A percentile compares a stretch with the other conserved stretches of the same genome.
phyloP scores from a whole-genome alignment of 2,329 filamentous ascomycete genomes.

The Talaromyces verruculosus region DNA sequence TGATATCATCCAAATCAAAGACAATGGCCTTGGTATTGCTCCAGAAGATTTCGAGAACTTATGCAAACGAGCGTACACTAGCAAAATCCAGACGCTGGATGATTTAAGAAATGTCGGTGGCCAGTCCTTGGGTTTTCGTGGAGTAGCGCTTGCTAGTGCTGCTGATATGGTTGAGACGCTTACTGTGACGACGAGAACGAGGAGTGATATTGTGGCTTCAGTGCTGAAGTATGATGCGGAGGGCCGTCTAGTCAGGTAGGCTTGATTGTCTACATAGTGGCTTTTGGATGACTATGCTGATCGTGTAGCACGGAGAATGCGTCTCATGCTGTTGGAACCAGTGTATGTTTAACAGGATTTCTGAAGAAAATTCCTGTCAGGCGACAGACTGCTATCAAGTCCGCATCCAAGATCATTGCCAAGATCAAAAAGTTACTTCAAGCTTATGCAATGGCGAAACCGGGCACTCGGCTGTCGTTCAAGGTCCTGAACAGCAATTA shows the following conservation, averaged over 20 bases:
- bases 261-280: neutral
- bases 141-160: slow-evolving; percentile 63
- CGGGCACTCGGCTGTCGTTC: slow-evolving; percentile 56
- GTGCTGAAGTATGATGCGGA: slow-evolving; percentile 52
- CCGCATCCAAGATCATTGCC: slow-evolving; percentile 49
- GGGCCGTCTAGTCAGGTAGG: slow-evolving; percentile 51
- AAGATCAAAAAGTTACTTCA: slow-evolving; percentile 57
- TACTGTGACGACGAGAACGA: slow-evolving; percentile 56
- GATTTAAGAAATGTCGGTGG: slow-evolving; percentile 58
- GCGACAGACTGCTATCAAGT: slow-evolving; percentile 55
- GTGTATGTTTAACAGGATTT: slow-evolving; percentile 57
- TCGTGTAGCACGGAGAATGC: slow-evolving; percentile 37
- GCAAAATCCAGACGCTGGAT: slow-evolving; percentile 60
- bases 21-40: slow-evolving; percentile 64
- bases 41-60: slow-evolving; percentile 56
- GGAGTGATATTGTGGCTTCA: slow-evolving; percentile 56
- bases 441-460: slow-evolving; percentile 60
- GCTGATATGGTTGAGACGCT: slow-evolving; percentile 58
- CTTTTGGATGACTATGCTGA: slow-evolving; percentile 10
- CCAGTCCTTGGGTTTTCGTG: slow-evolving; percentile 62
- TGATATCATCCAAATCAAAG: slow-evolving; percentile 62
- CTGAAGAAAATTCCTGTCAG: slow-evolving; percentile 61
- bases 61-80: slow-evolving; percentile 61
- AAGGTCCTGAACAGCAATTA: slow-evolving; percentile 60
- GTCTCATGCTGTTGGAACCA: slow-evolving; percentile 62